Evolutionary conservation across 768 basidiomycete species (phyloP).

Genomic region (Boletus huronensis): DNA sequence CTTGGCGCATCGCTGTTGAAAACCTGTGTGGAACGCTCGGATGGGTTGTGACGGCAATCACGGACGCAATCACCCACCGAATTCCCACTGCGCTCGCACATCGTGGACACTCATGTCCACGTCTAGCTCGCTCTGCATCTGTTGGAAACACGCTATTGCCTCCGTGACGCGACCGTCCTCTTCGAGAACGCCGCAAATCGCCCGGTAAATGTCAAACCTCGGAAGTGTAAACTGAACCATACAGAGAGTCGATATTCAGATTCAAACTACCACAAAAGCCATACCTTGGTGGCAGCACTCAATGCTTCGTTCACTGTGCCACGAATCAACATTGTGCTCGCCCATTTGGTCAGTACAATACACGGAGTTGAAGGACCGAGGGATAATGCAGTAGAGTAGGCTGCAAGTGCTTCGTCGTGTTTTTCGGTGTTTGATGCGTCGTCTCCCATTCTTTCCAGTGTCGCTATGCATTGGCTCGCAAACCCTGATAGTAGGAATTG

Average conservation of each 20-base stretch:
- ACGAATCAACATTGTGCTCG: background rate
- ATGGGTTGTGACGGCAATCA: too few species aligned
- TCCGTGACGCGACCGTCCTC: background rate
- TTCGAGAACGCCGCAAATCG: constrained; percentile 7
- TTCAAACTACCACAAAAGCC: too few species aligned
- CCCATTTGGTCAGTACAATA: constrained; percentile 6
- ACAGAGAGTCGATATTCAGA: too few species aligned
- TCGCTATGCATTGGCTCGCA: background rate
- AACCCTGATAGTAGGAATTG: background rate
- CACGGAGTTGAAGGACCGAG: background rate
- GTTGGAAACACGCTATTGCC: background rate
- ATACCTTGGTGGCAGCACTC: too few species aligned
- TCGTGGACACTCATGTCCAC: background rate
- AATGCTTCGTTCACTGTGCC: background rate
- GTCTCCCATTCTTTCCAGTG: background rate
- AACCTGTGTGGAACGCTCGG: background rate
- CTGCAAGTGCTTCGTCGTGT: background rate
- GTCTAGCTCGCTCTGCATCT: background rate
- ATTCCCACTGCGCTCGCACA: constrained; percentile 2
- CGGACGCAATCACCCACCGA: background rate
- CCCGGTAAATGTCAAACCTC: background rate
- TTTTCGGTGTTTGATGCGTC: background rate
- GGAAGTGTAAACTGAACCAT: constrained; percentile 9
- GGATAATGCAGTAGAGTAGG: background rate
- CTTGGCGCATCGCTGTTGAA: background rate